Conservation (phyloP, 306 rosid genomes). For the Datisca glomerata region DNA sequence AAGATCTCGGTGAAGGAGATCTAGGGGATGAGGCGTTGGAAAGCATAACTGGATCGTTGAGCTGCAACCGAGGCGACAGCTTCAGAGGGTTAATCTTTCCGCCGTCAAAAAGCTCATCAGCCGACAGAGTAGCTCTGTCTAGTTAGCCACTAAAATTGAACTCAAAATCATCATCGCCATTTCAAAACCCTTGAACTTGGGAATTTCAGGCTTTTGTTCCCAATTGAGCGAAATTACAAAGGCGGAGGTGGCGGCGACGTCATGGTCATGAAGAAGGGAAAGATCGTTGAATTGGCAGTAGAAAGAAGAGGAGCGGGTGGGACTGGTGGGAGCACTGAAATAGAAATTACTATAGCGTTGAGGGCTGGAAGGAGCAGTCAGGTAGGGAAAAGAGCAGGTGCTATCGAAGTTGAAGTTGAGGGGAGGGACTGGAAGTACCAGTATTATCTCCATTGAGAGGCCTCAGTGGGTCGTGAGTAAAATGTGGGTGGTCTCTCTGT, state of each 20-base stretch:
- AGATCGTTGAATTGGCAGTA: constrained; percentile 13
- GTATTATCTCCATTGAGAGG: constrained; percentile 27
- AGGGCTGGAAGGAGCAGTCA: constrained; percentile 89
- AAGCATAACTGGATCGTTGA: not conserved
- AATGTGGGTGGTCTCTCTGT: too few relatives aligned
- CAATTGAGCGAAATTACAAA: constrained; percentile 43
- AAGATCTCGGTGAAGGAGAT: constrained; percentile 7
- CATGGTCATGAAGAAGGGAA: not conserved
- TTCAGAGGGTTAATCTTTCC: constrained; percentile 52
- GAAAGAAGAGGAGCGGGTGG: constrained; percentile 36
- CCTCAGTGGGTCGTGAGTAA: too few relatives aligned
- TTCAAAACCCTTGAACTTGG: constrained; percentile 17
- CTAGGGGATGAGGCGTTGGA: constrained; percentile 5
- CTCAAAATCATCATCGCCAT: constrained; percentile 20
- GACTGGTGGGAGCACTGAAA: constrained; percentile 88
- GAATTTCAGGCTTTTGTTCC: constrained; percentile 53
- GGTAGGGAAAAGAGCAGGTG: constrained; percentile 63
- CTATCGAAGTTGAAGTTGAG: constrained; percentile 57
- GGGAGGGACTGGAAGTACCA: constrained; percentile 16
- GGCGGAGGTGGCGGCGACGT: constrained; percentile 6
- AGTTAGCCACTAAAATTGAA: constrained; percentile 26
- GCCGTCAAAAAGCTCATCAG: constrained; percentile 52
- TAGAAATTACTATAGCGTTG: constrained; percentile 46
- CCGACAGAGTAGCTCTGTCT: constrained; percentile 23
- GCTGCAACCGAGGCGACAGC: constrained; percentile 30